Base-by-base conservation (phyloP, 2,329 filamentous ascomycete species). In the Sclerotinia borealis region DNA sequence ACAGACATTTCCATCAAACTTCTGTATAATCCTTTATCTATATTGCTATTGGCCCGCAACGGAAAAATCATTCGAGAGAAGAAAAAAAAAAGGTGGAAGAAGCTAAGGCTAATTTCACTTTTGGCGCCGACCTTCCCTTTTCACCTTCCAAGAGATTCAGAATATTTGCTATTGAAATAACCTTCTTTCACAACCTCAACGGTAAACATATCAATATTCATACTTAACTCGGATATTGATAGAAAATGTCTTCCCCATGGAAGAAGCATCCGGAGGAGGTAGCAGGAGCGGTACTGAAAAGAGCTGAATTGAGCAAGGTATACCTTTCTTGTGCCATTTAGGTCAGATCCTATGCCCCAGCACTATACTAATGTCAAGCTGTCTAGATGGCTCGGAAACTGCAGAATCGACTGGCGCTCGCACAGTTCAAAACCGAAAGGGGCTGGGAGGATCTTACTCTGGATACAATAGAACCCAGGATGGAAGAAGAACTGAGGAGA, bases 351-450 rank as follows among this genome's bases (percentile, higher is more conserved):
- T 27, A 36, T 54, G 13, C 13, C 19, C 19, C 27, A 49, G 27
- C 61, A 59, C 63, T 59, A 63, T 65, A 56, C 66, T 71, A 68
- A 71, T 29, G 8, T 34, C 54, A 48, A n/a, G 36, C 34, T n/a
- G 50, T 60, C 62, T 75, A 98, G 95, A 96, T 99, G 80, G 95
- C 93, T 71, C 85, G 93, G 75, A 90, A 90, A 73, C 82, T 99
- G 62, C 92, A 98, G 79, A 92, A 96, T 80, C 91, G 93, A 68
- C 86, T 99, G 65, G 93, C 95, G 64, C 86, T 98, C 68, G 95
- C 95, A 75, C 95, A 96, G 77, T 95, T 97, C 84, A 98, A 98
- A 80, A 92, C 95, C 70, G 92, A 96, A 78, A 90, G 96, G 79
- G 93, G 93, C 75, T 96, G 92, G 88, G 90, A 97, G 77, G 91